Percentiles rank a stretch among this genome's conserved stretches.
These are phyloP conservation scores for Coemansia pectinata DNA, from an alignment of 192 early-diverging fungal genomes.

Conservation along the genomic window DNA sequence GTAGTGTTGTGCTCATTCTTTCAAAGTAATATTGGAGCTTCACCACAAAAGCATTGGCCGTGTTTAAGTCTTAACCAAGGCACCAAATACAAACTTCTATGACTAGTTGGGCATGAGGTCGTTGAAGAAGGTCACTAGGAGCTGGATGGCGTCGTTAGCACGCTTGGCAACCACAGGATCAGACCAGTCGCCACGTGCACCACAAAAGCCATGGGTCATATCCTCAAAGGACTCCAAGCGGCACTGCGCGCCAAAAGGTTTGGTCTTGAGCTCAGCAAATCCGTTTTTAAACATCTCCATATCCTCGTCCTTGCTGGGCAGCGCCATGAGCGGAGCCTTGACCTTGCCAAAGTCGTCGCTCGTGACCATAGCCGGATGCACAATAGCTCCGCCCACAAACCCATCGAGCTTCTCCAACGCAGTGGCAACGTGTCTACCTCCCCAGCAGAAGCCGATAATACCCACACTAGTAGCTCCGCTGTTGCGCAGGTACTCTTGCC, in stretches of 20 bases:
- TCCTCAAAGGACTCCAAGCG: slow-evolving; percentile 61
- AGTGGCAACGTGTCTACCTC: slow-evolving; percentile 59
- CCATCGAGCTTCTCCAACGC: slow-evolving; percentile 53
- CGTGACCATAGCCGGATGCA: slow-evolving; percentile 66
- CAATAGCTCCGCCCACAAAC: slow-evolving; percentile 56
- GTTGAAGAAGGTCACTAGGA: slow-evolving; percentile 56
- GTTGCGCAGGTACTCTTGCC: slow-evolving; percentile 18
- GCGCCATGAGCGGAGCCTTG: slow-evolving; percentile 60
- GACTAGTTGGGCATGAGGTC: slow-evolving; percentile 19
- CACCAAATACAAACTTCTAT: not conserved
- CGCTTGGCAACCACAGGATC: slow-evolving; percentile 48
- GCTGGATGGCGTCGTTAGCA: slow-evolving; percentile 57
- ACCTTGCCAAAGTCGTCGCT: slow-evolving; percentile 54
- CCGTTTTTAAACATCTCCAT: slow-evolving; percentile 20
- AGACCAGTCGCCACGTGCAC: slow-evolving; percentile 61
- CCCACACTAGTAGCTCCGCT: slow-evolving; percentile 58
- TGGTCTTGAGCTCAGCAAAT: slow-evolving; percentile 37
- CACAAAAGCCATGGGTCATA: slow-evolving; percentile 61
- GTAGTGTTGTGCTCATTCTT: not conserved
- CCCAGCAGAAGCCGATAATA: slow-evolving; percentile 73
- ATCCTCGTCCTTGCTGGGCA: slow-evolving; percentile 67
- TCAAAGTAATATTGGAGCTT: not conserved
- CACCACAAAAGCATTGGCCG: not conserved
- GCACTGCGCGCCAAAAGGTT: slow-evolving; percentile 57
- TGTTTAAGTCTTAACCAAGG: not conserved